Evolutionary conservation across 768 basidiomycete genomes (phyloP).

Genomic region (Suillus ampliporus): DNA sequence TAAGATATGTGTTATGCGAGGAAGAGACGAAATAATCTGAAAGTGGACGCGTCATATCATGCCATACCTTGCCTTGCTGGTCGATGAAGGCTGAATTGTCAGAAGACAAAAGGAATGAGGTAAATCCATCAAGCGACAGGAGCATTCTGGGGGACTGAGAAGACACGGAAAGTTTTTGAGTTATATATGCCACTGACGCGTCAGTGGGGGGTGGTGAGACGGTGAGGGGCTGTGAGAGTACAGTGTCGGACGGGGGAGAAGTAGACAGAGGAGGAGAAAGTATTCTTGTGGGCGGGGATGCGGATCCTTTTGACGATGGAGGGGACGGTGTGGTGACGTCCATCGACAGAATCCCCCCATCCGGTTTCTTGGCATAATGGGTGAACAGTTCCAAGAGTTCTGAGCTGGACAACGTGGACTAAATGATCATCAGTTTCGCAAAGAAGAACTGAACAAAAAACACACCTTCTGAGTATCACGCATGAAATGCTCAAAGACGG

Average conservation of each 20-base stretch:
- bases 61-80: conserved; percentile 58
- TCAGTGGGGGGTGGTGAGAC: conserved; percentile 4
- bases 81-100: conserved; percentile 72
- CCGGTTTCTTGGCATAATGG: conserved; percentile 36
- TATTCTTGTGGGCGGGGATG: conserved; percentile 2
- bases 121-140: conserved; percentile 68
- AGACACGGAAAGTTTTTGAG: conserved; percentile 5
- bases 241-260: conserved; percentile 14
- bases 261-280: not conserved
- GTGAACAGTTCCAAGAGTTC: conserved; percentile 44
- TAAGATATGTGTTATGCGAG: conserved; percentile 92
- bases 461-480: conserved; percentile 54
- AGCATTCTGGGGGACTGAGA: conserved; percentile 18
- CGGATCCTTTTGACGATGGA: not conserved
- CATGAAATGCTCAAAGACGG: conserved; percentile 57
- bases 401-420: conserved; percentile 42
- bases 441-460: conserved; percentile 8
- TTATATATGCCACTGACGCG: conserved; percentile 1
- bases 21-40: conserved; percentile 89
- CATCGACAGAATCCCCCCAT: not conserved
- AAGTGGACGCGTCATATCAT: conserved; percentile 90
- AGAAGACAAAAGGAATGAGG: conserved; percentile 77
- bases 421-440: conserved; percentile 18
- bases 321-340: not conserved
- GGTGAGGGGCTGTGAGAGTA: not conserved